Percentiles rank a stretch among this genome's conserved stretches.
Evolutionary conservation across 768 basidiomycete genomes (phyloP).

Genomic region (Suillus plorans): DNA sequence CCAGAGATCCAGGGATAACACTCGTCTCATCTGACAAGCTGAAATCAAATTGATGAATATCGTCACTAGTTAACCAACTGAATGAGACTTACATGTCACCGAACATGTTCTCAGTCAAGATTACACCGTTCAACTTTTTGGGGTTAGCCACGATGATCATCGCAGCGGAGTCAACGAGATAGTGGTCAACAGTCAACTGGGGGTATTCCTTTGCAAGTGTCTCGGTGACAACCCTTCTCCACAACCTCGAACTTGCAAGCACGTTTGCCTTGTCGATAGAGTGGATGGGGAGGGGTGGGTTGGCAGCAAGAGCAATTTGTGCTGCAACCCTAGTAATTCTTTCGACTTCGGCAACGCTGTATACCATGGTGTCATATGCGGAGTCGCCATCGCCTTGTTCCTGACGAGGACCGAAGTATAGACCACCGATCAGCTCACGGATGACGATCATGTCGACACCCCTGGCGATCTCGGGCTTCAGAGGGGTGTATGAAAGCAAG

Average conservation of each 20-base stretch:
- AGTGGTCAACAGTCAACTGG: constrained; percentile 83
- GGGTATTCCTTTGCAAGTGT: constrained; percentile 85
- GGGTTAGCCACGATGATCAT: constrained; percentile 94
- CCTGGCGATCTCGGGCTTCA: constrained; percentile 78
- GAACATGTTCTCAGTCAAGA: constrained; percentile 94
- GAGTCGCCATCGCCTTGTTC: constrained; percentile 73
- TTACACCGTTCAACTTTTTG: constrained; percentile 89
- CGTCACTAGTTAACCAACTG: no score
- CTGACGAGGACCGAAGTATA: constrained; percentile 93
- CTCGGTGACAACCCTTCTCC: constrained; percentile 92
- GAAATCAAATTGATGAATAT: constrained; percentile 8
- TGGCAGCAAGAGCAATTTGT: constrained; percentile 78
- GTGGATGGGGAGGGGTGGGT: constrained; percentile 87
- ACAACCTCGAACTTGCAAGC: constrained; percentile 89
- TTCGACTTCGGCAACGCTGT: constrained; percentile 88
- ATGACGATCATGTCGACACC: constrained; percentile 93
- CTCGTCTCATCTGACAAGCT: constrained; percentile 96
- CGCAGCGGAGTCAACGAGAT: constrained; percentile 92
- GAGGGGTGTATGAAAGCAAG: constrained; percentile 82
- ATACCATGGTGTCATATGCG: constrained; percentile 93
- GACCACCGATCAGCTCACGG: constrained; percentile 93
- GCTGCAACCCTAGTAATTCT: constrained; percentile 96
- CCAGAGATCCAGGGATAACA: constrained; percentile 96
- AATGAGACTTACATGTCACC: constrained; percentile 83
- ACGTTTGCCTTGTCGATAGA: constrained; percentile 99